phyloP scores from a whole-genome alignment of 2,329 filamentous ascomycete genomes.

The Stagonosporopsis vannaccii region DNA sequence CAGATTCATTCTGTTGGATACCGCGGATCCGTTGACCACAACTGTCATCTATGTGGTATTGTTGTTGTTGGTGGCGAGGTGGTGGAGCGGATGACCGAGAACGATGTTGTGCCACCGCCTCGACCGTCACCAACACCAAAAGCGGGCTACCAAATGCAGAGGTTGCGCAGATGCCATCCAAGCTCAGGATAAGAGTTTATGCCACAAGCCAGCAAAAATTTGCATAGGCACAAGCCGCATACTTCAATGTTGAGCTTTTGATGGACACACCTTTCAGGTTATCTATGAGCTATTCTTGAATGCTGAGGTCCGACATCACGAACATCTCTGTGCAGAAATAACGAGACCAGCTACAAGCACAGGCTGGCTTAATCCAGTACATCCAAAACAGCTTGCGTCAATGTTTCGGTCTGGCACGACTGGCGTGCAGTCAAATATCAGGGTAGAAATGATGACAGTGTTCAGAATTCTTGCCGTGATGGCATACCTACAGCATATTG shows the following conservation, averaged over 20 bases:
- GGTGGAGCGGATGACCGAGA: constrained; percentile 1
- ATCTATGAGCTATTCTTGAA: not conserved
- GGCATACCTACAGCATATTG: not conserved
- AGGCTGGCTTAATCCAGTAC: too few relatives aligned
- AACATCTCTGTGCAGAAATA: not conserved
- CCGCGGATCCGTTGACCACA: not conserved
- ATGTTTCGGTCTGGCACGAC: not conserved
- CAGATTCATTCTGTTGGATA: not conserved
- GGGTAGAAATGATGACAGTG: not conserved
- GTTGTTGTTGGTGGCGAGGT: not conserved
- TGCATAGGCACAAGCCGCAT: too few relatives aligned
- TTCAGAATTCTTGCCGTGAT: not conserved
- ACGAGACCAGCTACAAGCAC: not conserved
- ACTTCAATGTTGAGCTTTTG: too few relatives aligned
- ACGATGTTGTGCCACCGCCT: not conserved
- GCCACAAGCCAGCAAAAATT: too few relatives aligned
- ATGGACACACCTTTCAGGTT: not conserved
- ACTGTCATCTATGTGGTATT: not conserved
- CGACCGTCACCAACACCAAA: not conserved
- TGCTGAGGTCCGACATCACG: not conserved
- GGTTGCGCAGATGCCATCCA: not conserved
- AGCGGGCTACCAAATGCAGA: too few relatives aligned
- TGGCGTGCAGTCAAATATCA: too few relatives aligned
- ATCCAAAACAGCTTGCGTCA: not conserved
- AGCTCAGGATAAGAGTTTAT: not conserved